Conservation (phyloP, 2,329 filamentous ascomycete genomes). For the Meredithiella fracta region DNA sequence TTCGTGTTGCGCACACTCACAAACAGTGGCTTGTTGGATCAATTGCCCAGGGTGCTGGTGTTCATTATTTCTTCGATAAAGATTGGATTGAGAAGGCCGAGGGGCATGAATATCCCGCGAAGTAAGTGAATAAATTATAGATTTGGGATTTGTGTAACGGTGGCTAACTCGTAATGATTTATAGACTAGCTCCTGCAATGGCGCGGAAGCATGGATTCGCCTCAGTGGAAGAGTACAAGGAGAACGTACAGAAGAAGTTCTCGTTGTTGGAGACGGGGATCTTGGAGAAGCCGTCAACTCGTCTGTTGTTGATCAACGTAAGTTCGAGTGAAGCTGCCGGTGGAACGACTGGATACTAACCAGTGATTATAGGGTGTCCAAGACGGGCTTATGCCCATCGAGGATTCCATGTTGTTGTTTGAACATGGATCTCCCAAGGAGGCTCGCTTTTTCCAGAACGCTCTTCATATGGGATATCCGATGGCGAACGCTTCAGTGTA, state of each 20-base stretch:
- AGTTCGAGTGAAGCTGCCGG: slow-evolving; percentile 16
- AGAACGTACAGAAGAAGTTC: slow-evolving; percentile 41
- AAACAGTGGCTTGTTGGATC: slow-evolving; percentile 32
- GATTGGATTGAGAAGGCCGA: slow-evolving; percentile 44
- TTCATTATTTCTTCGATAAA: slow-evolving; percentile 35
- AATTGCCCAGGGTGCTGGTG: slow-evolving; percentile 42
- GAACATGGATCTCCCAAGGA: slow-evolving; percentile 51
- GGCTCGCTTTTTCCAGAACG: slow-evolving; percentile 39
- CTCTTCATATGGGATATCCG: slow-evolving; percentile 54
- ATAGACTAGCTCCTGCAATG: slow-evolving; percentile 35
- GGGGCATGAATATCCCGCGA: slow-evolving; percentile 50
- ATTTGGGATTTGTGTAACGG: neutral
- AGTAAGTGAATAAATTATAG: slow-evolving; percentile 23
- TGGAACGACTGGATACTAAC: neutral
- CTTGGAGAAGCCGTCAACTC: slow-evolving; percentile 36
- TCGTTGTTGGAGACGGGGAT: slow-evolving; percentile 44
- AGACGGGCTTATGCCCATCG: slow-evolving; percentile 51
- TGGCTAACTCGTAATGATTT: neutral
- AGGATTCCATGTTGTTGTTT: slow-evolving; percentile 48
- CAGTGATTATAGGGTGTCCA: slow-evolving; percentile 32
- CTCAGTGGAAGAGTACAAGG: slow-evolving; percentile 37
- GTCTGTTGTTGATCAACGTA: slow-evolving; percentile 45
- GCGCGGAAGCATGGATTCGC: slow-evolving; percentile 46
- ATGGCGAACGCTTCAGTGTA: slow-evolving; percentile 39
- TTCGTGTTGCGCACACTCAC: slow-evolving; percentile 54